Conservation (phyloP, 805 yeast genomes). For the Lachancea waltii region DNA sequence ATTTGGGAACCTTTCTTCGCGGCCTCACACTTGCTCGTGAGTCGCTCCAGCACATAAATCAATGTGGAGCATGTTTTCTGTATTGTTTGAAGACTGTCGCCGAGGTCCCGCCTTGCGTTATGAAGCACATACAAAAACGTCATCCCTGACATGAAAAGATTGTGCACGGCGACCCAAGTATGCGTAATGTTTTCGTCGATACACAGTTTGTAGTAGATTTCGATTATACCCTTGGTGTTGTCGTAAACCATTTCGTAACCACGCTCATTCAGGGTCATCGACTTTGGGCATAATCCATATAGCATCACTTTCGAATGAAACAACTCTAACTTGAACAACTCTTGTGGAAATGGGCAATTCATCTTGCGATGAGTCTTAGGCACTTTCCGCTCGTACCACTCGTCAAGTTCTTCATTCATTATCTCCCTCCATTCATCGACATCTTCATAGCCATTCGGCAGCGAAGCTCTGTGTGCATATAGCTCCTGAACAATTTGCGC, state of each 20-base stretch:
- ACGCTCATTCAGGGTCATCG: constrained; percentile 43
- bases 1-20: constrained; percentile 66
- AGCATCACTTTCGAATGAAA: constrained; percentile 65
- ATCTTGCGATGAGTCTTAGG: constrained; percentile 52
- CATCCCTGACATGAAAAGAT: constrained; percentile 82
- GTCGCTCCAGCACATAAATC: constrained; percentile 49
- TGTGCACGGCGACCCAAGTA: constrained; percentile 92
- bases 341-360: constrained; percentile 69
- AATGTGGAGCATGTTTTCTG: constrained; percentile 46
- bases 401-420: constrained; percentile 45
- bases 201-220: constrained; percentile 53
- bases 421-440: constrained; percentile 58
- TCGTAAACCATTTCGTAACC: constrained; percentile 54
- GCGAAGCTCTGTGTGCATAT: constrained; percentile 58
- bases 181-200: constrained; percentile 60
- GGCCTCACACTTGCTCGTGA: constrained; percentile 70
- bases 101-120: constrained; percentile 52
- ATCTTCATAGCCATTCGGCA: constrained; percentile 55
- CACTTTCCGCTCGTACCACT: constrained; percentile 51
- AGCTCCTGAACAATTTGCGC: constrained; percentile 67
- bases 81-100: constrained; percentile 41
- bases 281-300: constrained; percentile 73
- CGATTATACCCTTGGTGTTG: constrained; percentile 61
- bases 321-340: constrained; percentile 68
- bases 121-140: constrained; percentile 74